Conservation (phyloP, 73 alveolate species). For the Blepharisma japonicum region DNA sequence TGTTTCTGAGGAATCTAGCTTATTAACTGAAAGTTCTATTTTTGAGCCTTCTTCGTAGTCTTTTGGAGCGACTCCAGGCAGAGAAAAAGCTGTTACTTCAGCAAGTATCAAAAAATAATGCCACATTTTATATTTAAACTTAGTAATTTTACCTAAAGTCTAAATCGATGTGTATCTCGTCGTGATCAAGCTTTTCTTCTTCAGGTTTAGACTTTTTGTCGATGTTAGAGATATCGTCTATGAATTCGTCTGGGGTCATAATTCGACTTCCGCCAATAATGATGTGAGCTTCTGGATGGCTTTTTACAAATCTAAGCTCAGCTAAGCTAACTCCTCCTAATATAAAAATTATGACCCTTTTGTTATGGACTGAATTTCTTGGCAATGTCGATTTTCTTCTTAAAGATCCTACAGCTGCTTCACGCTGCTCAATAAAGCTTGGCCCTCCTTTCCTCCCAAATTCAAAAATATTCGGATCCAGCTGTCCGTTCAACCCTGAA, state of each 20-base stretch:
- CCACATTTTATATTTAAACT: too few relatives aligned
- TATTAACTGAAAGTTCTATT: conserved; percentile 13
- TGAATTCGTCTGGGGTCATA: conserved; percentile 1
- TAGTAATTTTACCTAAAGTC: conserved; percentile 16
- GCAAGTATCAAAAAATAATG: too few relatives aligned
- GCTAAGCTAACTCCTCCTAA: conserved; percentile 18
- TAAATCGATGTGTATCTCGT: neutral
- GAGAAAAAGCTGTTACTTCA: neutral
- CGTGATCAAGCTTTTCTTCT: neutral
- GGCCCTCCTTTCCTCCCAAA: conserved; percentile 8
- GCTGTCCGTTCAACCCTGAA: neutral
- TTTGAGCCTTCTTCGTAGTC: neutral
- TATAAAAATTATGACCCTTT: neutral
- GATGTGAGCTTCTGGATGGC: neutral
- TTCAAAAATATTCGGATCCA: conserved; percentile 1
- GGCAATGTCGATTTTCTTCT: neutral
- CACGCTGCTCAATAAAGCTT: neutral
- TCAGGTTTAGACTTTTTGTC: neutral
- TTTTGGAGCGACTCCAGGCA: conserved; percentile 28
- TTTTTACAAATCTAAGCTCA: conserved; percentile 11
- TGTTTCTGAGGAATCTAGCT: conserved; percentile 28
- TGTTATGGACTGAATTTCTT: neutral
- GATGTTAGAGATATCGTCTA: neutral
- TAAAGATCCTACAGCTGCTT: neutral
- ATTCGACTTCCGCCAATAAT: conserved; percentile 4